Percentiles rank a stretch among this genome's conserved stretches.
Conservation (phyloP, 1,139 yeast genomes). For the Scheffersomyces quercinus region DNA sequence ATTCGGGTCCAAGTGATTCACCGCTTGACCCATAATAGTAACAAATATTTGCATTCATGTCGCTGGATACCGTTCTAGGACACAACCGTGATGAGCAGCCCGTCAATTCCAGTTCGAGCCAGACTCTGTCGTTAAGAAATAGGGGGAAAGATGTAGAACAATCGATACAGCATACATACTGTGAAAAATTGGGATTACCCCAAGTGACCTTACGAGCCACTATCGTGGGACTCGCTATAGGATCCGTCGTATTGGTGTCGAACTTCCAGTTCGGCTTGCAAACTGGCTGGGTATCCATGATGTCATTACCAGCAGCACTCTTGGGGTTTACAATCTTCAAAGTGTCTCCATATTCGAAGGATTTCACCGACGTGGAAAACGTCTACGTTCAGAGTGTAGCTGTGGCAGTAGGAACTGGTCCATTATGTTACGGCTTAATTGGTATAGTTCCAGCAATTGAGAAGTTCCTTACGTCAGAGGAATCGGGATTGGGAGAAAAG, state of each 20-base stretch:
- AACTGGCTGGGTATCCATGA: conserved; percentile 99
- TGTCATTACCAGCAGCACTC: conserved; percentile 95
- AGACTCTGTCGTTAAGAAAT: too few relatives aligned
- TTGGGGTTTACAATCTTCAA: conserved; percentile 83
- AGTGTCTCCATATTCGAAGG: conserved; percentile 42
- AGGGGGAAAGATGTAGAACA: too few relatives aligned
- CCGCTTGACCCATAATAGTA: too few relatives aligned
- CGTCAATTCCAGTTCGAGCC: too few relatives aligned
- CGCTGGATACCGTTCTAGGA: too few relatives aligned
- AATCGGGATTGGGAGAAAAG: conserved; percentile 60
- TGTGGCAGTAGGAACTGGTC: conserved; percentile 97
- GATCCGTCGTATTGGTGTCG: conserved; percentile 78
- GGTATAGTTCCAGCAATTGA: conserved; percentile 98
- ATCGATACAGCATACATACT: conserved; percentile 2
- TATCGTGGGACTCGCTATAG: conserved; percentile 71
- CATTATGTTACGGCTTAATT: conserved; percentile 89
- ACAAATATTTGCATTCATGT: too few relatives aligned
- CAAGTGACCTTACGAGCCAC: conserved; percentile 77
- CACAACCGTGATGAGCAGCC: too few relatives aligned
- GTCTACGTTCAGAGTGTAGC: conserved; percentile 91
- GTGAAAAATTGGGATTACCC: conserved; percentile 41
- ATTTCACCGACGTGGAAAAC: conserved; percentile 87
- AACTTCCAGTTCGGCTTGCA: conserved; percentile 96
- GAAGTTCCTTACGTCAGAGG: conserved; percentile 75
- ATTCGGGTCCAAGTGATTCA: too few relatives aligned